phyloP scores from a whole-genome alignment of 2,329 filamentous ascomycete genomes.

The Alternaria longipes region DNA sequence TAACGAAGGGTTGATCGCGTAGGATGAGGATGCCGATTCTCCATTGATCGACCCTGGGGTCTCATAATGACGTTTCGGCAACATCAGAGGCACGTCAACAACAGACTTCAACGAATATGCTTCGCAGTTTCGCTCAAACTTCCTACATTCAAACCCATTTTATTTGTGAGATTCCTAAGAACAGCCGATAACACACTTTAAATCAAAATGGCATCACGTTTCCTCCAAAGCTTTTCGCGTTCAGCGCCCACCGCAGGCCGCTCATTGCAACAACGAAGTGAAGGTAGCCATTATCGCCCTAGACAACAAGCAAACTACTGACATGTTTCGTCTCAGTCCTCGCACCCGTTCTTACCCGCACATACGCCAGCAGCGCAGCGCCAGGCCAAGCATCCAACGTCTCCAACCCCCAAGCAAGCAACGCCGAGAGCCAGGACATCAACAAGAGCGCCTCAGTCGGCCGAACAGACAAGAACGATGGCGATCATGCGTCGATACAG shows the following conservation, averaged over 20 bases:
- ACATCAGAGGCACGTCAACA: slow-evolving; percentile 16
- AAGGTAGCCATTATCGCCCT: not conserved
- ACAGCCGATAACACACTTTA: not conserved
- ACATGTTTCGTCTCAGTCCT: not conserved
- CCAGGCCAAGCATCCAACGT: slow-evolving; percentile 25
- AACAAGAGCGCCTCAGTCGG: slow-evolving; percentile 23
- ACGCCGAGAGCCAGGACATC: slow-evolving; percentile 20
- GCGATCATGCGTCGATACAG: slow-evolving; percentile 16
- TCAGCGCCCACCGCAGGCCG: slow-evolving; percentile 2
- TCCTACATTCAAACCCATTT: not conserved
- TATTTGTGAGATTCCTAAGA: fast-evolving
- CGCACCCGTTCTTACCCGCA: slow-evolving; percentile 10
- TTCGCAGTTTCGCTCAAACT: not conserved
- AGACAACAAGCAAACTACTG: not conserved
- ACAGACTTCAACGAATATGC: not conserved
- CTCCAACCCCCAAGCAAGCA: slow-evolving; percentile 21
- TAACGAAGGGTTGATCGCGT: not conserved
- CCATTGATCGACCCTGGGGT: not conserved
- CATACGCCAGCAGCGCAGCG: slow-evolving; percentile 15
- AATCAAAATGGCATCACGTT: slow-evolving; percentile 12
- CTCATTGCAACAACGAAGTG: slow-evolving; percentile 10
- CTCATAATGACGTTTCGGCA: slow-evolving; percentile 12
- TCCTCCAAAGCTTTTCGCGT: slow-evolving; percentile 15
- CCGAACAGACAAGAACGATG: slow-evolving; percentile 12
- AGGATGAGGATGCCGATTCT: not conserved